phyloP scores from a whole-genome alignment of 2,329 filamentous ascomycete species.

The Emergomyces orientalis region DNA sequence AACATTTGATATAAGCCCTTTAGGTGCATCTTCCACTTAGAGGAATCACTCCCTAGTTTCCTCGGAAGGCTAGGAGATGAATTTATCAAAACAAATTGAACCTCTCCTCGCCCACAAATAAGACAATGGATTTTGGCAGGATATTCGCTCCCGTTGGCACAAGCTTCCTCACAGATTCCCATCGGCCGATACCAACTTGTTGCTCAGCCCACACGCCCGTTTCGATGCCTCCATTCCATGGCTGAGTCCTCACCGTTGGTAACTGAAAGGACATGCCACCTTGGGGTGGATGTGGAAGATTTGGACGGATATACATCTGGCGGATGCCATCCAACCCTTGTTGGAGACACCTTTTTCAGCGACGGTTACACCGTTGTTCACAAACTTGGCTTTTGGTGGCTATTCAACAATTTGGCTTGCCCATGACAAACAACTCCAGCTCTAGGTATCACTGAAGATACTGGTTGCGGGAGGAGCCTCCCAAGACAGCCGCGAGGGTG shows the following conservation, averaged over 20 bases:
- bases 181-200: background rate
- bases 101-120: too few species aligned
- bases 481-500: slow-evolving; percentile 8
- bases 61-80: too few species aligned
- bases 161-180: background rate
- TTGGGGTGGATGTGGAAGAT: slow-evolving; percentile 15
- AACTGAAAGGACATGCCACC: slow-evolving; percentile 11
- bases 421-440: slow-evolving; percentile 11
- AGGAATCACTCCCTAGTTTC: too few species aligned
- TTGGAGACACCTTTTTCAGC: slow-evolving; percentile 23
- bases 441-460: slow-evolving; percentile 21
- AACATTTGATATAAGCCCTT: too few species aligned
- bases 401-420: slow-evolving; percentile 18
- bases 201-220: slow-evolving; percentile 6
- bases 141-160: too few species aligned
- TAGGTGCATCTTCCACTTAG: too few species aligned
- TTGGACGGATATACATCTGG: slow-evolving; percentile 22
- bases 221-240: slow-evolving; percentile 4
- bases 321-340: slow-evolving; percentile 26
- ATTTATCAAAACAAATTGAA: too few species aligned
- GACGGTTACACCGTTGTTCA: slow-evolving; percentile 15
- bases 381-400: slow-evolving; percentile 17
- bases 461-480: slow-evolving; percentile 12
- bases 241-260: slow-evolving; percentile 7
- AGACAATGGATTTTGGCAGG: too few species aligned